Percentiles rank a stretch among this genome's conserved stretches.
Evolutionary conservation across 495 filamentous ascomycete genomes (phyloP).

Genomic region (Trichoderma gamsii): DNA sequence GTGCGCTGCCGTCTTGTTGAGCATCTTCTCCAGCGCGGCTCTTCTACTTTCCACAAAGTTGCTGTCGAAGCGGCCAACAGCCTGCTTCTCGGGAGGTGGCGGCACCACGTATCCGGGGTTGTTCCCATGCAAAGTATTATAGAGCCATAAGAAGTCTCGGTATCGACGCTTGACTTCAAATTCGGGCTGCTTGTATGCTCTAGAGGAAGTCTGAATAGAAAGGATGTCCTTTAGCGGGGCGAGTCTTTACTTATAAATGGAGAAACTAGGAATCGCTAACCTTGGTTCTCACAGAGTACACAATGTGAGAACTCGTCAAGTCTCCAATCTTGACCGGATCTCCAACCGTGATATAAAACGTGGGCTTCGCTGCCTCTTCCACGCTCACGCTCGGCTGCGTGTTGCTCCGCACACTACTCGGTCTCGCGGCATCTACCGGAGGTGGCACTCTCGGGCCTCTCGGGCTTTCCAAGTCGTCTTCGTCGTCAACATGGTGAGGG

Average conservation of each 20-base stretch:
- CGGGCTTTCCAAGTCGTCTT: constrained; percentile 45
- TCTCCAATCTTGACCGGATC: constrained; percentile 98
- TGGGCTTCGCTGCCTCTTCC: constrained; percentile 84
- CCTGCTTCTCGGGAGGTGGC: constrained; percentile 96
- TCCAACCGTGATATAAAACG: constrained; percentile 86
- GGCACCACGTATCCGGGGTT: constrained; percentile 94
- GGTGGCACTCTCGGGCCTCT: constrained; percentile 59
- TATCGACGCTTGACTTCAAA: constrained; percentile 91
- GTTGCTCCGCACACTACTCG: constrained; percentile 49
- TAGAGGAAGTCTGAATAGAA: constrained; percentile 71
- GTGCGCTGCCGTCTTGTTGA: constrained; percentile 90
- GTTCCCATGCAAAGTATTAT: constrained; percentile 85
- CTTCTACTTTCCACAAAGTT: constrained; percentile 93
- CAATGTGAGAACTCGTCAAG: constrained; percentile 92
- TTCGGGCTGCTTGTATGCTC: constrained; percentile 84
- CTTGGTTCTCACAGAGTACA: constrained; percentile 91
- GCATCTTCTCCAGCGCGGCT: constrained; percentile 88
- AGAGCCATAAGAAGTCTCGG: constrained; percentile 96
- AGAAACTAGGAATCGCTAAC: constrained; percentile 41
- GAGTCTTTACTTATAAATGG: not conserved
- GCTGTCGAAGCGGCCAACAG: constrained; percentile 89
- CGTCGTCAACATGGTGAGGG: constrained; percentile 58
- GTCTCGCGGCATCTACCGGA: constrained; percentile 63
- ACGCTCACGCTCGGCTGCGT: constrained; percentile 78
- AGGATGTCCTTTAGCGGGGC: not conserved